Base-by-base conservation (phyloP, 108 stramenopile species). In the Pseudonitzschia multistriata region DNA sequence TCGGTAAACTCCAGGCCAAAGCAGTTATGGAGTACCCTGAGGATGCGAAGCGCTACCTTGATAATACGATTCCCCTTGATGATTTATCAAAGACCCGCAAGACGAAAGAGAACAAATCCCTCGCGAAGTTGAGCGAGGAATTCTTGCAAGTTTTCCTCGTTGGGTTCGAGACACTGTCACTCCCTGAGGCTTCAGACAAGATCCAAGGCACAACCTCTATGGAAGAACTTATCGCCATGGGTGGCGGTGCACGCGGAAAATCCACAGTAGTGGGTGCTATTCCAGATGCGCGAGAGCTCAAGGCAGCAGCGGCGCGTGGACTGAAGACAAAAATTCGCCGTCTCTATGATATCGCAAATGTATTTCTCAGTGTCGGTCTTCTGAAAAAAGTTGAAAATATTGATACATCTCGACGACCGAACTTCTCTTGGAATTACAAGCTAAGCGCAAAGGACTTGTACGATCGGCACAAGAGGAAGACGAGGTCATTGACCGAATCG, bases 301-400 rank as follows among this genome's bases (percentile, higher is more conserved):
- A 70, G 48, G 73, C 66, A 11, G 84, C 79, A 10, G 82, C 79
- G 0, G 67, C 68, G 15, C 62, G 73, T 53, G 88, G 80, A 15
- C 80, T 92, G 78, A 97, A 97, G 72, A 97, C 97, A 36, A 93
- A 92, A 70, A 92, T 95, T 55, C 84, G 97, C 21, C 88, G 97
- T n/a, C 83, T 97, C 72, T 97, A 97, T 70, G 97, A 97, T 68
- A 95, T 97, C 82, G 97, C 96, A 42, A 96, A 97, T 73, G 97
- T 96, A n/a, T 81, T 96, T 56, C 60, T 79, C 3, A 74, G 79
- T 30, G 74, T 96, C 31, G 91, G 93, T 17, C 69, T 96, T 8
- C 70, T 97, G 31, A 48, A 56, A 31, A 97, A 97, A 68, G 77
- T 83, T 30, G 88, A 89, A 36, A 81, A 75, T 0, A 34, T 47